phyloP scores from a whole-genome alignment of 768 basidiomycete species.

The Podaxis rugospora region DNA sequence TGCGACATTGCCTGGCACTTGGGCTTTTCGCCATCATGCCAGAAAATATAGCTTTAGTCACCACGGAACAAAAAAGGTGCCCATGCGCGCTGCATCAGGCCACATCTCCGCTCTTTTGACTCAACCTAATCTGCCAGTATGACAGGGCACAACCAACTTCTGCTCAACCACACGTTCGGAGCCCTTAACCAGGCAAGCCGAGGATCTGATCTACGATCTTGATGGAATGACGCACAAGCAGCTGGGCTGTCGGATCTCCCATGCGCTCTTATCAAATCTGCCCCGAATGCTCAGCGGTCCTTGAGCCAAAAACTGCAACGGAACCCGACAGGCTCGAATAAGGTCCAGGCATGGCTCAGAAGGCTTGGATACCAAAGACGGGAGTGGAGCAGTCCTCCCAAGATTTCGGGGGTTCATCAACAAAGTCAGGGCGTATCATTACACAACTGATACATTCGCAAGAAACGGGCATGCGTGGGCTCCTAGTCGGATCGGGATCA shows the following conservation, averaged over 20 bases:
- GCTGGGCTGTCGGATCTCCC: neutral
- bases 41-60: conserved; percentile 3
- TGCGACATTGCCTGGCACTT: neutral
- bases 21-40: neutral
- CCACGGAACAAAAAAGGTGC: conserved; percentile 5
- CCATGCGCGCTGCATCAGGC: neutral
- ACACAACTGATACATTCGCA: neutral
- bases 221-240: neutral
- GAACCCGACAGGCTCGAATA: neutral
- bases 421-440: neutral
- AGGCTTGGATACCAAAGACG: neutral
- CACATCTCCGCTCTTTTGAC: neutral
- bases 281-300: neutral
- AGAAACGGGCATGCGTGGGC: neutral
- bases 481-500: neutral
- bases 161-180: neutral
- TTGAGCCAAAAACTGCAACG: neutral
- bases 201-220: conserved; percentile 1
- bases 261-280: neutral
- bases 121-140: neutral
- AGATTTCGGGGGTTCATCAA: neutral
- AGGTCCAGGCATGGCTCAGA: neutral
- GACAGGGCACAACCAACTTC: neutral
- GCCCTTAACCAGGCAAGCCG: neutral
- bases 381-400: neutral